Conservation (phyloP, 2,329 filamentous ascomycete species). For the Xylariales sp. region DNA sequence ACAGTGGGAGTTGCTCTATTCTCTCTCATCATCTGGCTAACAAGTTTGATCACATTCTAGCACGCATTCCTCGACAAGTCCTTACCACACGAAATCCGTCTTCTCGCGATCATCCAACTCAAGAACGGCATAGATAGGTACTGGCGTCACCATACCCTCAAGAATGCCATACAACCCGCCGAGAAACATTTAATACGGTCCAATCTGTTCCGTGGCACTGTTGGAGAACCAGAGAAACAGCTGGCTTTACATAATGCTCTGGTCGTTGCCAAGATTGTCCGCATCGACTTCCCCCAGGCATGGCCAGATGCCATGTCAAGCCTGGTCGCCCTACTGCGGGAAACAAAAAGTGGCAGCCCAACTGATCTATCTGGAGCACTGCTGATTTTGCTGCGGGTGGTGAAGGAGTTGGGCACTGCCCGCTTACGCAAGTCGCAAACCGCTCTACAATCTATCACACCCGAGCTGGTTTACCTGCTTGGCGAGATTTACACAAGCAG, state of each 20-base stretch:
- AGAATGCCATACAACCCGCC: constrained; percentile 65
- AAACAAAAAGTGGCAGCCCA: constrained; percentile 52
- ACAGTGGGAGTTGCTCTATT: too few relatives aligned
- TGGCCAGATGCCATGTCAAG: constrained; percentile 65
- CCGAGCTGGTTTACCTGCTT: constrained; percentile 79
- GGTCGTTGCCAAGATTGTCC: constrained; percentile 79
- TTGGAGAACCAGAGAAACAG: constrained; percentile 69
- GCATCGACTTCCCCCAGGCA: constrained; percentile 83
- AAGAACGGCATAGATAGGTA: constrained; percentile 96
- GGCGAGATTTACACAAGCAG: constrained; percentile 74
- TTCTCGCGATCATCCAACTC: constrained; percentile 87
- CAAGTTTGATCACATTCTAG: too few relatives aligned
- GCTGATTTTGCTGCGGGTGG: constrained; percentile 74
- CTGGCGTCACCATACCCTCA: constrained; percentile 66
- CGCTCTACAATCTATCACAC: constrained; percentile 71
- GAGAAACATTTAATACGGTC: constrained; percentile 76
- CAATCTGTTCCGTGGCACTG: constrained; percentile 69
- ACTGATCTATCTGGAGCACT: constrained; percentile 68
- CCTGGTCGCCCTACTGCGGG: constrained; percentile 62
- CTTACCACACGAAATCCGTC: constrained; percentile 72
- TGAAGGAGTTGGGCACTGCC: constrained; percentile 86
- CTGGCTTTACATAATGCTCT: constrained; percentile 86
- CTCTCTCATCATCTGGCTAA: too few relatives aligned
- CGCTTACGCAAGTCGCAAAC: constrained; percentile 70
- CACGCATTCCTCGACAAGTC: constrained; percentile 76